A percentile compares a stretch with the other conserved stretches of the same genome.
phyloP scores from a whole-genome alignment of 257 asterid species.

The Nicotiana noctiflora region DNA sequence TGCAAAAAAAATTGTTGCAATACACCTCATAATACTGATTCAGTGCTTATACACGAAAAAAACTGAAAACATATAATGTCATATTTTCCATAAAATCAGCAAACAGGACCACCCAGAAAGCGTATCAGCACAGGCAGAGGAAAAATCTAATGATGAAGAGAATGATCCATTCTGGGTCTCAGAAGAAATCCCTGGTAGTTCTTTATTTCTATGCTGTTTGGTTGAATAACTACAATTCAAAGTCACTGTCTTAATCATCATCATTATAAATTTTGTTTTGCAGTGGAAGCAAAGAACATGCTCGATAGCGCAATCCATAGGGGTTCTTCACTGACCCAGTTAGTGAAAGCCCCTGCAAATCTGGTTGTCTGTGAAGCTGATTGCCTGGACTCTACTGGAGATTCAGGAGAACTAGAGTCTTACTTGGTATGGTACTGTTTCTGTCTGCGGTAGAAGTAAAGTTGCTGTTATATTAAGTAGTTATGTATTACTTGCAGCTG shows the following conservation, averaged over 20 bases:
- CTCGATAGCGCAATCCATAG: slow-evolving; percentile 37
- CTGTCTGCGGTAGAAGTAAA: slow-evolving; percentile 2
- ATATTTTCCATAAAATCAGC: slow-evolving; percentile 27
- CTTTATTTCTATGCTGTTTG: slow-evolving; percentile 16
- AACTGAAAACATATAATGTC: background rate
- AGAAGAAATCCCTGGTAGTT: slow-evolving; percentile 69
- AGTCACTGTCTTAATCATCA: background rate
- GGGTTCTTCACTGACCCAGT: slow-evolving; percentile 31
- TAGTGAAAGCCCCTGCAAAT: slow-evolving; percentile 76
- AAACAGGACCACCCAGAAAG: slow-evolving; percentile 44
- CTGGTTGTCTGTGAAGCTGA: slow-evolving; percentile 90
- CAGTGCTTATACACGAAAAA: background rate
- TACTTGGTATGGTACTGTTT: slow-evolving; percentile 54
- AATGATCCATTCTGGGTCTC: slow-evolving; percentile 64
- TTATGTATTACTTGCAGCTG: slow-evolving; percentile 43
- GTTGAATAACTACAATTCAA: background rate
- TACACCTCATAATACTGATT: background rate
- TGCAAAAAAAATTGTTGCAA: background rate
- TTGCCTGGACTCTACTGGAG: slow-evolving; percentile 67
- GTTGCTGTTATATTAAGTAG: slow-evolving; percentile 8
- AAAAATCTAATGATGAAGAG: slow-evolving; percentile 28
- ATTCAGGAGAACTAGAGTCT: slow-evolving; percentile 78
- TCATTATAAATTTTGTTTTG: slow-evolving; percentile 15
- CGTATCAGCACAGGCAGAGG: slow-evolving; percentile 33
- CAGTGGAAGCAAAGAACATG: slow-evolving; percentile 65